Evolutionary conservation across 2,329 filamentous ascomycete species (phyloP).

Genomic region (Pseudogymnoascus sp.): DNA sequence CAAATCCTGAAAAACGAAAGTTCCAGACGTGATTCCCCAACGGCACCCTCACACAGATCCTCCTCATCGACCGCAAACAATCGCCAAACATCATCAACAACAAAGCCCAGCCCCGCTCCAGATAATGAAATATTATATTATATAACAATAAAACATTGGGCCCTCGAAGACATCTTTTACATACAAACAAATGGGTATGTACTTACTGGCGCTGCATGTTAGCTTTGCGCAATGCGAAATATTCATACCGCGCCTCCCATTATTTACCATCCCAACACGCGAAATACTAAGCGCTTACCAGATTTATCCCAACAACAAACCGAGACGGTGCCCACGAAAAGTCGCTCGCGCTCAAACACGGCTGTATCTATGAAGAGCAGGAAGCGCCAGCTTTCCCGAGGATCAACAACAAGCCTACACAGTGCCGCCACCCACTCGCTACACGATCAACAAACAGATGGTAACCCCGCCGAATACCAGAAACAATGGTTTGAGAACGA

Average conservation of each 20-base stretch:
- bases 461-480: slow-evolving; percentile 20
- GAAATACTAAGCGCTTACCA: slow-evolving; percentile 13
- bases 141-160: slow-evolving; percentile 8
- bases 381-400: slow-evolving; percentile 39
- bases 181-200: slow-evolving; percentile 7
- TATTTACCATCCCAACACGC: slow-evolving; percentile 7
- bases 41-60: slow-evolving; percentile 12
- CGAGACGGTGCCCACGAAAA: slow-evolving; percentile 31
- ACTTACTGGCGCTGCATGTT: not conserved
- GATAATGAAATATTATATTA: slow-evolving; percentile 6
- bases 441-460: slow-evolving; percentile 25
- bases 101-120: slow-evolving; percentile 4
- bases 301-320: slow-evolving; percentile 22
- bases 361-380: slow-evolving; percentile 35
- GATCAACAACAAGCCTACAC: slow-evolving; percentile 41
- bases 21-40: slow-evolving; percentile 14
- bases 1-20: not conserved
- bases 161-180: not conserved
- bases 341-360: slow-evolving; percentile 39
- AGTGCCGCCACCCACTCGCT: slow-evolving; percentile 26
- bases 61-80: slow-evolving; percentile 10
- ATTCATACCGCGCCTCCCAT: not conserved
- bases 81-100: slow-evolving; percentile 12
- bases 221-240: not conserved
- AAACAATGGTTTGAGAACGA: slow-evolving; percentile 29